Percentiles rank a stretch among this genome's conserved stretches.
Conservation (phyloP, 2,329 filamentous ascomycete genomes). For the Aspergillus intermedius region DNA sequence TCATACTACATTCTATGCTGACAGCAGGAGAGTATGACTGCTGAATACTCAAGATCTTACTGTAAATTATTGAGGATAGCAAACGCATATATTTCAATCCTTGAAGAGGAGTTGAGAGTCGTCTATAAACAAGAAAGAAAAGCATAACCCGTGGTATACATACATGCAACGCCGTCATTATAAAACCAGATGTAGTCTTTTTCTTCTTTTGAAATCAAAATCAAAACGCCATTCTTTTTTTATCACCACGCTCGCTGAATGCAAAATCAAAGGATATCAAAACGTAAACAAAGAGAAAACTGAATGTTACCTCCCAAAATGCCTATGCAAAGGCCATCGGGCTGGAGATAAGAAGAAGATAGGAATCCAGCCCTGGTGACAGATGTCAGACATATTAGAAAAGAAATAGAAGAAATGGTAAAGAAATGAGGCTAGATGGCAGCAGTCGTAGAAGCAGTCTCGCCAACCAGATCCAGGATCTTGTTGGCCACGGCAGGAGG, state of each 20-base stretch:
- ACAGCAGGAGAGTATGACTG: too few species aligned
- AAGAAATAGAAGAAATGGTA: slow-evolving; percentile 9
- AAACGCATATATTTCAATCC: slow-evolving; percentile 1
- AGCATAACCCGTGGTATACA: slow-evolving; percentile 13
- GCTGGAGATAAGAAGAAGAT: slow-evolving; percentile 21
- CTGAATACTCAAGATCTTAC: neutral
- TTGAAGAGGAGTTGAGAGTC: slow-evolving; percentile 20
- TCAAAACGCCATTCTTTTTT: slow-evolving; percentile 11
- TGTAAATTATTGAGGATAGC: too few species aligned
- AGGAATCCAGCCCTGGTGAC: slow-evolving; percentile 30
- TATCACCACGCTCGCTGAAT: slow-evolving; percentile 14
- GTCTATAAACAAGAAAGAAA: slow-evolving; percentile 15
- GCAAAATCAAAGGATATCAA: slow-evolving; percentile 10
- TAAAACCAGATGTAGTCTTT: neutral
- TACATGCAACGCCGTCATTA: slow-evolving; percentile 9
- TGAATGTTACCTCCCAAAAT: slow-evolving; percentile 19
- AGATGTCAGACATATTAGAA: slow-evolving; percentile 15
- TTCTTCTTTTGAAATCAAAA: slow-evolving; percentile 3
- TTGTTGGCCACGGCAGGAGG: slow-evolving; percentile 88
- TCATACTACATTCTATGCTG: too few species aligned
- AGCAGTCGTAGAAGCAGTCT: slow-evolving; percentile 15
- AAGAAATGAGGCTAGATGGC: slow-evolving; percentile 15
- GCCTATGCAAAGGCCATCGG: slow-evolving; percentile 17
- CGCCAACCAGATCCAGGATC: slow-evolving; percentile 78
- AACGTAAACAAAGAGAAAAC: slow-evolving; percentile 5